A percentile compares a stretch with the other conserved stretches of the same genome.
These are phyloP conservation scores for Populus pruinosa DNA, from an alignment of 345 rosid genomes.

Conservation along the genomic window DNA sequence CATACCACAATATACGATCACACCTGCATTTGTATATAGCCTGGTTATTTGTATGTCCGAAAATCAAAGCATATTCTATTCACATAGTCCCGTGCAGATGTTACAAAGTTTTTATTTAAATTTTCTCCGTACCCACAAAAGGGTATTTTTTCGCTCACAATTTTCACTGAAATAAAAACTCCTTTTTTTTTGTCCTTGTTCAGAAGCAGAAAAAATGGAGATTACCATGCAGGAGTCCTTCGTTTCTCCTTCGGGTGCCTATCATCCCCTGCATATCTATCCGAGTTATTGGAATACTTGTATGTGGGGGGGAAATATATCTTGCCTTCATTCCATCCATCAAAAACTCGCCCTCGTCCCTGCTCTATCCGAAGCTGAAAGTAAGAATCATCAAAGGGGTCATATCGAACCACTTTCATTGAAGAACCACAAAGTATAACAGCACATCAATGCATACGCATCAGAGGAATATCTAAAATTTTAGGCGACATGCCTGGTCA, in stretches of 20 bases:
- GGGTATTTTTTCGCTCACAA: background rate
- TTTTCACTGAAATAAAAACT: background rate
- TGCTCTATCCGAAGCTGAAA: constrained; percentile 80
- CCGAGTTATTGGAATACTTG: constrained; percentile 94
- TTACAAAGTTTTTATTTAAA: background rate
- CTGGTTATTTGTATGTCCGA: background rate
- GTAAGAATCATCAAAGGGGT: constrained; percentile 10
- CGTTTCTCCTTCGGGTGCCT: constrained; percentile 82
- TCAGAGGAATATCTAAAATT: background rate
- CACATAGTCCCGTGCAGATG: background rate
- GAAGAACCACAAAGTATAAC: background rate
- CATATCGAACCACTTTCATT: constrained; percentile 9
- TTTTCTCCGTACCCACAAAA: background rate
- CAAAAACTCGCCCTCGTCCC: constrained; percentile 64
- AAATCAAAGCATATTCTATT: background rate
- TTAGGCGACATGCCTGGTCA: constrained; percentile 66
- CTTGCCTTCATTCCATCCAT: constrained; percentile 92
- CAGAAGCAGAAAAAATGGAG: background rate
- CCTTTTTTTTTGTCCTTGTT: background rate
- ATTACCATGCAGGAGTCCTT: constrained; percentile 96
- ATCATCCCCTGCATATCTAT: constrained; percentile 80
- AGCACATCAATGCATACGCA: background rate
- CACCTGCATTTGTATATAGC: constrained; percentile 53
- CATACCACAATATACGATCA: constrained; percentile 96
- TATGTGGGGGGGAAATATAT: constrained; percentile 97